Evolutionary conservation across 2,329 filamentous ascomycete species (phyloP), one percentile per base, ranked within the genome.

Genomic region (Ophiostoma sp.): DNA sequence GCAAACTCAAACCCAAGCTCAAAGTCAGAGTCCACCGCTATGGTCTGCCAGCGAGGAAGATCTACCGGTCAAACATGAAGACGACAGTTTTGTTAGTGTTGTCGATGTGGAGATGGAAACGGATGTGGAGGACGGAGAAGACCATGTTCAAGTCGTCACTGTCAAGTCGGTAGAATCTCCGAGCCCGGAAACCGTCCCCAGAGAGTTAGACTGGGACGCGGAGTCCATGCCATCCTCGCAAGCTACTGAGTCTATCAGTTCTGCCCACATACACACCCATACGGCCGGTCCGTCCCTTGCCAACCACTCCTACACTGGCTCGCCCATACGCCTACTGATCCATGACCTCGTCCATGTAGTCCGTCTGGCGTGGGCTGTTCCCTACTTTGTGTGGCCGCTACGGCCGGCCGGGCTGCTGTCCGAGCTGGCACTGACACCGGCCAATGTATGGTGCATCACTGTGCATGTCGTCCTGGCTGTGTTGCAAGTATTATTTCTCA

Each of bases 301-400:
- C 65, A 27, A 39, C 54, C 52, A 70, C 39, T 13, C 82, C 74
- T 88, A 89, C 76, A 89, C 87, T 10, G 85, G 87, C 74, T 78
- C 81, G 74, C 85, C 85, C 0, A 82, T 80, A 77, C 81, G 76
- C 65, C 80, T 87, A 67, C 77, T 87, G 68, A 76, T 79, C 65
- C 84, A 81, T 77, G 85, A 88, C 71, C 74, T 85, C n/a, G 83
- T 81, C 75, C 84, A 83, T 74, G 87, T 87, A 77, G 84, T 86
- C 76, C 77, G 79, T 68, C 86, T 84, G 72, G 72, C 79, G 69
- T 86, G 84, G 83, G 83, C 84, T 3, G 76, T 90, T 27, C 88
- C 87, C 1, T 86, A 85, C 76, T 80, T 91, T 48, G 69, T 91
- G n/a, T 80, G 84, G 74, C 90, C 90, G 0, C 64, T 89, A 17